A percentile compares a stretch with the other conserved stretches of the same genome.
phyloP scores from a whole-genome alignment of 352 stramenopile species.

The Phytophthora idaei region DNA sequence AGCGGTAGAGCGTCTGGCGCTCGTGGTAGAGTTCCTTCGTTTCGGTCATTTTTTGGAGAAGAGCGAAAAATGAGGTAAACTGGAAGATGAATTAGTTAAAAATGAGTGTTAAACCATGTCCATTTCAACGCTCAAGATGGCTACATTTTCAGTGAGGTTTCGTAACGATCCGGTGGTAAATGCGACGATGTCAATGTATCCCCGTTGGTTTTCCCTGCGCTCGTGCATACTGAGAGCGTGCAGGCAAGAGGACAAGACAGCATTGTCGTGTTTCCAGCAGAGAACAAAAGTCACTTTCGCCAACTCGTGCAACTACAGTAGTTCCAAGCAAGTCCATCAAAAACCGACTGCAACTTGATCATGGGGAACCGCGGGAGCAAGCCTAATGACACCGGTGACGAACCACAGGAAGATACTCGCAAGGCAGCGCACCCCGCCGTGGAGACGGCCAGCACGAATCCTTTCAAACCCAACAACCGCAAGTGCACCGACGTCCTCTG shows the following conservation, averaged over 20 bases:
- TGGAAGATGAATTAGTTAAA: neutral
- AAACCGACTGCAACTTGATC: slow-evolving; percentile 1
- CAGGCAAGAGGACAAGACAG: neutral
- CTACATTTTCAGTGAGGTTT: slow-evolving; percentile 31
- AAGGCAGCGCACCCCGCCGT: neutral
- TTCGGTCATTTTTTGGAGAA: slow-evolving; percentile 4
- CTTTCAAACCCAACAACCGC: slow-evolving; percentile 74
- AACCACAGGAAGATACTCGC: slow-evolving; percentile 5
- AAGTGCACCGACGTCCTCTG: slow-evolving; percentile 81
- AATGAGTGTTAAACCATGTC: neutral
- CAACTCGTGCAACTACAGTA: neutral
- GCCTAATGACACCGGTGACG: slow-evolving; percentile 15
- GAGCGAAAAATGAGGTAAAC: neutral
- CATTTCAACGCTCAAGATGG: slow-evolving; percentile 28
- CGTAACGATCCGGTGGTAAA: slow-evolving; percentile 26
- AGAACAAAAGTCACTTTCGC: slow-evolving; percentile 7
- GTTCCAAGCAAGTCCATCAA: neutral
- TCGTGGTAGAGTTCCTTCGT: slow-evolving; percentile 66
- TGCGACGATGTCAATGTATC: slow-evolving; percentile 21
- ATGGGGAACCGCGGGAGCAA: slow-evolving; percentile 39
- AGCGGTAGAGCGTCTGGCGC: slow-evolving; percentile 73
- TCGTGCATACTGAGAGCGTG: slow-evolving; percentile 3
- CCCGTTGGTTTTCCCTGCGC: slow-evolving; percentile 26
- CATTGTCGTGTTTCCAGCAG: slow-evolving; percentile 31
- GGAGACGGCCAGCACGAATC: slow-evolving; percentile 41